A percentile compares a stretch with the other conserved stretches of the same genome.
These are phyloP conservation scores for Paramecium bursaria DNA, from an alignment of 73 alveolate species.

Conservation along the genomic window DNA sequence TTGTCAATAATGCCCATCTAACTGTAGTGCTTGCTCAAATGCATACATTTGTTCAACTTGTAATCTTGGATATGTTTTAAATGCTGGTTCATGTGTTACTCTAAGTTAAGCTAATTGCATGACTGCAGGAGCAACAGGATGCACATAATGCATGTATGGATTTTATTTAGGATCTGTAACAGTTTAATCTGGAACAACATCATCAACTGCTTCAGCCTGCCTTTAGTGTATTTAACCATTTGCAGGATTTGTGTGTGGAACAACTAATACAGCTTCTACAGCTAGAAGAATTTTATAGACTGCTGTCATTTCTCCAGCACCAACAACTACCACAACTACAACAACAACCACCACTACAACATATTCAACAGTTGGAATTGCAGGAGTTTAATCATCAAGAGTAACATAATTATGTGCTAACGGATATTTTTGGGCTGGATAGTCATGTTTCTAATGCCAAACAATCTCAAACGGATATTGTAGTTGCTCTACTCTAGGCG, in stretches of 20 bases:
- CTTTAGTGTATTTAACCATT: no score
- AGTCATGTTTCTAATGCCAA: neutral
- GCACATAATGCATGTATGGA: neutral
- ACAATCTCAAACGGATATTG: neutral
- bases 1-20: neutral
- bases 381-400: neutral
- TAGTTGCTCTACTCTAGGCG: neutral
- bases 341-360: no score
- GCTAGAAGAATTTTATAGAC: no score
- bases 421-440: constrained; percentile 3
- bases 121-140: neutral
- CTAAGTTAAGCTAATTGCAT: neutral
- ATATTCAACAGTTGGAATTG: no score
- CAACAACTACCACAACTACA: no score
- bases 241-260: no score
- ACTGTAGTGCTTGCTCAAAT: neutral
- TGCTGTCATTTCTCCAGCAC: no score
- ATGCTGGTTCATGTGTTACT: neutral
- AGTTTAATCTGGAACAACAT: no score
- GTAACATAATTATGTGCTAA: neutral
- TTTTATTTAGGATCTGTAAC: neutral
- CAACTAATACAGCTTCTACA: no score
- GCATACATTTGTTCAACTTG: neutral
- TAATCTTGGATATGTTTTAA: neutral
- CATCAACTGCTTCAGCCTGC: no score